These are phyloP conservation scores for Phragmites australis DNA, from an alignment of 176 grass and related monocot species.

Conservation along the genomic window DNA sequence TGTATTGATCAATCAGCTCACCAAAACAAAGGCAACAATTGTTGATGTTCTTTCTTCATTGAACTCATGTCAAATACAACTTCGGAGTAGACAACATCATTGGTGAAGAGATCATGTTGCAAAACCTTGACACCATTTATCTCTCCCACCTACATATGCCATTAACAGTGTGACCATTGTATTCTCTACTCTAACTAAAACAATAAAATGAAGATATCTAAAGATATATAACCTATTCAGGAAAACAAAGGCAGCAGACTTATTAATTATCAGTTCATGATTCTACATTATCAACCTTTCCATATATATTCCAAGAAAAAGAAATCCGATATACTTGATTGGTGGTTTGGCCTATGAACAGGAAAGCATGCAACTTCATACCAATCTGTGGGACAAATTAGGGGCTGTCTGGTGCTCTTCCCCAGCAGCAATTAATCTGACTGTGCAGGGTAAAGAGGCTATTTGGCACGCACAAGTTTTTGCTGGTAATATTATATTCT, in stretches of 20 bases:
- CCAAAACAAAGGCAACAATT: constrained; percentile 95
- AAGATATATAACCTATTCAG: constrained; percentile 1
- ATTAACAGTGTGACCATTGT: constrained; percentile 17
- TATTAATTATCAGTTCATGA: constrained; percentile 6
- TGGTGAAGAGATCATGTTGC: constrained; percentile 98
- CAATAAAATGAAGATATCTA: constrained; percentile 14
- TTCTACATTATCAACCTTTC: neutral
- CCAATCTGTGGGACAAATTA: neutral
- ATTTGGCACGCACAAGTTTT: constrained; percentile 19
- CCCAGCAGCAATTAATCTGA: constrained; percentile 2
- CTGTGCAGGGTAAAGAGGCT: neutral
- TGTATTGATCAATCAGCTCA: constrained; percentile 41
- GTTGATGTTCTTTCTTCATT: constrained; percentile 89
- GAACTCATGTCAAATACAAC: constrained; percentile 94
- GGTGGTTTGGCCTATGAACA: neutral
- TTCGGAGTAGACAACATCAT: constrained; percentile 91
- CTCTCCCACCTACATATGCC: constrained; percentile 67
- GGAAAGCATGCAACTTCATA: neutral
- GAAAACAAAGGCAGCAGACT: constrained; percentile 19
- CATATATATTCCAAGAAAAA: neutral
- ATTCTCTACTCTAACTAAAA: constrained; percentile 23
- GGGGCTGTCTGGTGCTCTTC: neutral
- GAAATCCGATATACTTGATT: neutral
- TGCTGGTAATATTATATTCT: constrained; percentile 2
- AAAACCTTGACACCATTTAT: constrained; percentile 91